Evolutionary conservation across 805 yeast genomes (phyloP).

Genomic region (Helenozyma rhizophorensis): DNA sequence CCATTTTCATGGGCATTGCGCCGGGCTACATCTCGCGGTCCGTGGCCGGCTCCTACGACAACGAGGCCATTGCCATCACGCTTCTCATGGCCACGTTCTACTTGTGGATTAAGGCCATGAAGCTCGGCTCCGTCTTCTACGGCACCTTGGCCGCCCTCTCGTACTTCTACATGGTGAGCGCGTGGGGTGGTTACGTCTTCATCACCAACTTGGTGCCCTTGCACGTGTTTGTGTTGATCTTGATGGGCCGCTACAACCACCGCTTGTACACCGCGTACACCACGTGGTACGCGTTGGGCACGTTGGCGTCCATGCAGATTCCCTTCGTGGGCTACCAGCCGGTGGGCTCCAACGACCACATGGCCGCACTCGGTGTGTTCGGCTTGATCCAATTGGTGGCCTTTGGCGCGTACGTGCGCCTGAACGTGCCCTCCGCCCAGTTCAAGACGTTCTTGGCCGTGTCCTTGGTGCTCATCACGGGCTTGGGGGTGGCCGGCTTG

Average conservation of each 20-base stretch:
- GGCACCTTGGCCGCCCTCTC: slow-evolving; percentile 79
- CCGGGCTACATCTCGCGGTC: slow-evolving; percentile 98
- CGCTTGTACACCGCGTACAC: slow-evolving; percentile 85
- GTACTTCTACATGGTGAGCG: slow-evolving; percentile 98
- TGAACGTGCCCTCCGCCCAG: slow-evolving; percentile 65
- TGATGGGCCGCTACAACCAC: slow-evolving; percentile 91
- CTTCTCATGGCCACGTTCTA: slow-evolving; percentile 91
- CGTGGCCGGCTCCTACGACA: slow-evolving; percentile 98
- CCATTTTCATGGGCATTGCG: slow-evolving; percentile 93
- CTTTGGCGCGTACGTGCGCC: slow-evolving; percentile 74
- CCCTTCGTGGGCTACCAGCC: slow-evolving; percentile 98
- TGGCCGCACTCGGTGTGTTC: slow-evolving; percentile 97
- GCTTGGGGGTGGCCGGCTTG: slow-evolving; percentile 65
- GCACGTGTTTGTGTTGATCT: slow-evolving; percentile 82
- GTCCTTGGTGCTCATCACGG: slow-evolving; percentile 51
- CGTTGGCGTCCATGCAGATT: slow-evolving; percentile 98
- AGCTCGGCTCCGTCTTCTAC: slow-evolving; percentile 83
- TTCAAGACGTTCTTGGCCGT: slow-evolving; percentile 67
- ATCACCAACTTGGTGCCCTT: slow-evolving; percentile 96
- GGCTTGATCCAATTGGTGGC: slow-evolving; percentile 91
- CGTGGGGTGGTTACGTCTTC: slow-evolving; percentile 99
- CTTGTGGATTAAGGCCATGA: slow-evolving; percentile 92
- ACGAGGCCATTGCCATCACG: slow-evolving; percentile 97
- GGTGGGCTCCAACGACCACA: slow-evolving; percentile 94
- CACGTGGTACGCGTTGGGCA: slow-evolving; percentile 96